Conservation (phyloP, 371 early-diverging fungal genomes). For the Apophysomyces sp. region DNA sequence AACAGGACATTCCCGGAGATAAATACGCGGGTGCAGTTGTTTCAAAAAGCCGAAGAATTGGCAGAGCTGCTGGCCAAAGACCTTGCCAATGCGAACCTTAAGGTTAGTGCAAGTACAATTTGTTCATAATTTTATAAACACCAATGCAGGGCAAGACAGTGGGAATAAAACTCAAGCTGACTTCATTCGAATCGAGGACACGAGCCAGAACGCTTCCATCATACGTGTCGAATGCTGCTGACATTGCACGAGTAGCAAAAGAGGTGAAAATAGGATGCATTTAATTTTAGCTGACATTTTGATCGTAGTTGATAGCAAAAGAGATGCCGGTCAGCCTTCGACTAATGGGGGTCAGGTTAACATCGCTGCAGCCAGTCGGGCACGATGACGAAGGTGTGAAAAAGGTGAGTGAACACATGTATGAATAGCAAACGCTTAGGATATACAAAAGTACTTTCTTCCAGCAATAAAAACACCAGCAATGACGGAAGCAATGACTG, state of each 20-base stretch:
- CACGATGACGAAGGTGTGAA: constrained; percentile 29
- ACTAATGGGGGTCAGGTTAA: constrained; percentile 44
- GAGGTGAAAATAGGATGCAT: constrained; percentile 8
- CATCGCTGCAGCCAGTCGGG: constrained; percentile 26
- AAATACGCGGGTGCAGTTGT: constrained; percentile 22
- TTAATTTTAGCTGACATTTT: neutral
- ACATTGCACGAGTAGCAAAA: constrained; percentile 39
- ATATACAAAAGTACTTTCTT: constrained; percentile 12
- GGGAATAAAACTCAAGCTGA: constrained; percentile 40
- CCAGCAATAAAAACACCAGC: neutral
- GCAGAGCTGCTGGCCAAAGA: constrained; percentile 30
- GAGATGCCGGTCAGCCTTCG: constrained; percentile 45
- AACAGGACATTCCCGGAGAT: constrained; percentile 37
- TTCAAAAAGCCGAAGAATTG: constrained; percentile 37
- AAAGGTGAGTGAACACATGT: constrained; percentile 19
- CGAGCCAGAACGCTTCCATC: constrained; percentile 39
- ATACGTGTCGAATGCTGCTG: constrained; percentile 28
- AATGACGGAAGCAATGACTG: too few relatives aligned
- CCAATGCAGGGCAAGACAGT: constrained; percentile 32
- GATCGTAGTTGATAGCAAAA: constrained; percentile 21
- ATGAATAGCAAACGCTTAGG: neutral
- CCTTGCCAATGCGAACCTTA: constrained; percentile 18
- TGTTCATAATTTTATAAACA: neutral
- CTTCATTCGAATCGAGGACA: constrained; percentile 35
- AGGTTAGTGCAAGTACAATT: constrained; percentile 10